Evolutionary conservation across 176 grass and related monocot genomes (phyloP).

Genomic region (Avena eriantha): DNA sequence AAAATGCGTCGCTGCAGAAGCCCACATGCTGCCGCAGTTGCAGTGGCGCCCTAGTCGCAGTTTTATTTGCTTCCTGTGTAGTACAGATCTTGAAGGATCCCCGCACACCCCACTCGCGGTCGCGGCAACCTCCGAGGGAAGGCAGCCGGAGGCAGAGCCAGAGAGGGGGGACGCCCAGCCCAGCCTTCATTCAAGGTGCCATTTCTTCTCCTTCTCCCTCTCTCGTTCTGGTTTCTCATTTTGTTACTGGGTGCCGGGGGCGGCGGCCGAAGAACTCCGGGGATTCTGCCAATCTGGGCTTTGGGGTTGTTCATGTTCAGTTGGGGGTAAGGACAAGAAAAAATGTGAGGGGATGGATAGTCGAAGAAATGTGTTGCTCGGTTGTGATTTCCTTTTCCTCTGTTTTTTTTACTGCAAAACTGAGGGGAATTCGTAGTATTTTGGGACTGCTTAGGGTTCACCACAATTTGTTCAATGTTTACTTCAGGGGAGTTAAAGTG

Average conservation of each 20-base stretch:
- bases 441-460: background rate
- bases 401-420: background rate
- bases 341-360: background rate
- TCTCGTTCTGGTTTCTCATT: background rate
- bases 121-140: conserved; percentile 19
- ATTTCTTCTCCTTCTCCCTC: background rate
- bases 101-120: conserved; percentile 8
- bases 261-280: background rate
- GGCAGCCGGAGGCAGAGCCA: background rate
- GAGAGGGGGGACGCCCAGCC: background rate
- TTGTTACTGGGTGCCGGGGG: background rate
- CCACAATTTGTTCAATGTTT: conserved; percentile 19
- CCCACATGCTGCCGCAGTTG: conserved; percentile 32
- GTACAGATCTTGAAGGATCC: conserved; percentile 41
- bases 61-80: background rate
- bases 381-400: background rate
- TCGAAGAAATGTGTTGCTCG: background rate
- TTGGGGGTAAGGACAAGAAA: background rate
- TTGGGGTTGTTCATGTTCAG: background rate
- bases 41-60: background rate
- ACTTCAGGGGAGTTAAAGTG: background rate
- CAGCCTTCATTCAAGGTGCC: conserved; percentile 37
- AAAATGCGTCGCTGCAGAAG: conserved; percentile 10
- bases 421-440: conserved; percentile 3
- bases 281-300: background rate